Base-by-base conservation (phyloP, 257 asterid genomes). In the Solanum sejunctum region DNA sequence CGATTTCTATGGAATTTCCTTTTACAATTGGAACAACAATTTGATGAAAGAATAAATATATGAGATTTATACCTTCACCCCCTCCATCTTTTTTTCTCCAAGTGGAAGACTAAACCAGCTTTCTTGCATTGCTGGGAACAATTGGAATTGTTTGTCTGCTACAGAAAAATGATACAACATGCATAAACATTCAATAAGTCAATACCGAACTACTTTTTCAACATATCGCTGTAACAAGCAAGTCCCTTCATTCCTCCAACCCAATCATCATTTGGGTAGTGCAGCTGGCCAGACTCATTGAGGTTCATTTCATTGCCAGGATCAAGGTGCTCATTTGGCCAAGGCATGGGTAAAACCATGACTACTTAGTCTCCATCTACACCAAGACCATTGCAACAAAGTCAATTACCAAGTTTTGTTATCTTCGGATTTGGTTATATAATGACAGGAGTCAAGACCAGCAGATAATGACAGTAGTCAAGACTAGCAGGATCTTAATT, bases 311-410 rank as follows among this genome's bases (percentile, higher is more conserved):
- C 61, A 54, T 12, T 57, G 49, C 45, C 75, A 43, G n/a, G 82
- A 84, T 64, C 66, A 26, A 21, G n/a, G 23, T 5, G 66, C 64
- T 63, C 79, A 43, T 45, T 63, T n/a, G 36, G 58, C 64, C 11
- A 1, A 54, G 61, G 72, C 75, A 81, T 81, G 82, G 58, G 10
- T 54, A 21, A 8, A 32, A 72, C 32, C 81, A 63, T 55, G 32
- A 56, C 77, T 39, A 71, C 73, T 89, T 77, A 86, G 66, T 81
- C 89, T 80, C 87, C 94, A 72, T 88, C 95, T 90, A 93, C 88
- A 84, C 47, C 70, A 20, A 45, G 55, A 21, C 39, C 84, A 88
- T 36, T 28, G 64, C 56, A 75, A 75, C 28, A 9, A 52, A 80
- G 6, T n/a, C 26, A 45, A 39, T 69, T 71, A 80, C 9, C 26